These are phyloP conservation scores for Sugiyamaella chiloensis DNA, from an alignment of 805 yeast genomes.

Conservation along the genomic window DNA sequence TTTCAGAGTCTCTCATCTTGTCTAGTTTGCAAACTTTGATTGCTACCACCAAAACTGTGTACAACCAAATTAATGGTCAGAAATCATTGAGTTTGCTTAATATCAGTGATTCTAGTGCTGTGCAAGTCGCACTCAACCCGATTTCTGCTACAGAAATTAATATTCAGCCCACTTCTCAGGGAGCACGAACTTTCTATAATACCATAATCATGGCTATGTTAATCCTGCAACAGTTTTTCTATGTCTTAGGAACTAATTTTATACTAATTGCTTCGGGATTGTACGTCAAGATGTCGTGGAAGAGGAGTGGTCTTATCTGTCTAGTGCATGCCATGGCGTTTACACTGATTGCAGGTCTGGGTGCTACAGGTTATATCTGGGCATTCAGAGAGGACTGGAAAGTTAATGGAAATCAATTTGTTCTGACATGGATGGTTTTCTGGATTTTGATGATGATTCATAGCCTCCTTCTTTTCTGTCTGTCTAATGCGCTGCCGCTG, in stretches of 20 bases:
- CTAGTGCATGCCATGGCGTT: conserved; percentile 3
- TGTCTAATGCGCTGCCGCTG: conserved; percentile 10
- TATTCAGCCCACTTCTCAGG: conserved; percentile 13
- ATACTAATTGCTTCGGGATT: neutral
- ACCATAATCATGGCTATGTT: conserved; percentile 13
- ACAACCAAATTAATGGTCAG: conserved; percentile 6
- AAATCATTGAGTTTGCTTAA: conserved; percentile 1
- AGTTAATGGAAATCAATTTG: conserved; percentile 16
- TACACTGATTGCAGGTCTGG: conserved; percentile 5
- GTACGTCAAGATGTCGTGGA: neutral
- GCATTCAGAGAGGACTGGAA: conserved; percentile 16
- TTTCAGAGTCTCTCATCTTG: conserved; percentile 2
- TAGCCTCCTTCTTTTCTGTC: conserved; percentile 4
- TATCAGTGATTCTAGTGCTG: conserved; percentile 2
- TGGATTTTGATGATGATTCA: conserved; percentile 11
- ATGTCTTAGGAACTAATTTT: conserved; percentile 8
- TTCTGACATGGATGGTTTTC: conserved; percentile 15
- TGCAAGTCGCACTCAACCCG: conserved; percentile 8
- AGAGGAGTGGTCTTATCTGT: neutral
- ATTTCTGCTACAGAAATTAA: conserved; percentile 4
- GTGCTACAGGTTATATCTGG: conserved; percentile 15
- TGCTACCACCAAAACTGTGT: neutral
- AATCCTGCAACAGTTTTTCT: conserved; percentile 18
- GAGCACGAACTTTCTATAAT: conserved; percentile 13
- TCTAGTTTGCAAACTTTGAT: conserved; percentile 6